Percentiles rank a stretch among this genome's conserved stretches.
These are phyloP conservation scores for Cytospora mali DNA, from an alignment of 2,329 filamentous ascomycete species.

Conservation along the genomic window DNA sequence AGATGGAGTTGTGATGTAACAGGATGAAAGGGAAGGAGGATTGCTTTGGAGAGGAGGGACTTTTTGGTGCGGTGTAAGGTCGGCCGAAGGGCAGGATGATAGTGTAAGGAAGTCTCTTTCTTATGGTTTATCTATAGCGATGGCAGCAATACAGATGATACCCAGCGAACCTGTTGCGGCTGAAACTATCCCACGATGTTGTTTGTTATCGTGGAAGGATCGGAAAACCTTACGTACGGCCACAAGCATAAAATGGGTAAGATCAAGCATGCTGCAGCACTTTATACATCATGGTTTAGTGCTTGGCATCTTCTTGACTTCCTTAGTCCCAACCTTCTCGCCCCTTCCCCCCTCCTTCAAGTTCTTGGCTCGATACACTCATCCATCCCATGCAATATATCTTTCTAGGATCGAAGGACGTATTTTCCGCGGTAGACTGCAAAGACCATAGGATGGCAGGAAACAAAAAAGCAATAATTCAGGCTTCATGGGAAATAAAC, in stretches of 20 bases:
- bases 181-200: not conserved
- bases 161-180: constrained; percentile 16
- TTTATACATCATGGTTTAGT: too few species aligned
- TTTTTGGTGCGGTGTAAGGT: constrained; percentile 12
- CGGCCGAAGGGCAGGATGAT: constrained; percentile 16
- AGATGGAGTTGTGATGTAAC: constrained; percentile 12
- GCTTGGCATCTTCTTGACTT: too few species aligned
- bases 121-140: constrained; percentile 29
- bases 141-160: constrained; percentile 31
- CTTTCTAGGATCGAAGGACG: too few species aligned
- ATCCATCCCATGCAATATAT: too few species aligned
- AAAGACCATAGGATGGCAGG: too few species aligned
- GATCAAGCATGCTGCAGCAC: too few species aligned
- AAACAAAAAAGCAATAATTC: too few species aligned
- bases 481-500: too few species aligned
- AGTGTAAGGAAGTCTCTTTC: constrained; percentile 18
- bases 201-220: not conserved
- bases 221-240: not conserved
- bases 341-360: too few species aligned
- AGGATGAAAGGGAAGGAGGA: constrained; percentile 15
- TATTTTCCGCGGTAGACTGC: too few species aligned
- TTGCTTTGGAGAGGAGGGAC: constrained; percentile 12
- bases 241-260: not conserved
- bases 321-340: too few species aligned
- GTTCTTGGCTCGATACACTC: too few species aligned